A percentile compares a stretch with the other conserved stretches of the same genome.
phyloP scores from a whole-genome alignment of 1,139 yeast species.

The Debaryomyces sp. region DNA sequence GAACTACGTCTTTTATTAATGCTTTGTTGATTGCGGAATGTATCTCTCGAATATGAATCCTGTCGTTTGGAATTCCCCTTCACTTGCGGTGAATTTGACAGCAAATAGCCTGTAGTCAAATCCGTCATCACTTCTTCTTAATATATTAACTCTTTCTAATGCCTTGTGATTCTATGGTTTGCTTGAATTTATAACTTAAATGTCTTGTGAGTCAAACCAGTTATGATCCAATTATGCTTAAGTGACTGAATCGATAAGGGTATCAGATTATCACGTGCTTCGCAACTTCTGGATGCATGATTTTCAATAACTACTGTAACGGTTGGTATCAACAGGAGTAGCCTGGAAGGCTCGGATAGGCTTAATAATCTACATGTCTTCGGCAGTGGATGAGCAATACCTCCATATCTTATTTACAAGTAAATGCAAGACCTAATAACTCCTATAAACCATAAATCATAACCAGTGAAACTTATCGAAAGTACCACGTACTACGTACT shows the following conservation, averaged over 20 bases:
- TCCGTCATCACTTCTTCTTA: background rate
- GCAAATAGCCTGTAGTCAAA: background rate
- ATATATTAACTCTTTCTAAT: background rate
- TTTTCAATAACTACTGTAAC: background rate
- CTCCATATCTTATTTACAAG: background rate
- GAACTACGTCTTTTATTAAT: conserved; percentile 33
- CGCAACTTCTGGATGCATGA: background rate
- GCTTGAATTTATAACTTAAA: background rate
- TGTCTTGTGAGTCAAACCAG: conserved; percentile 1
- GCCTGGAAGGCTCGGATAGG: background rate
- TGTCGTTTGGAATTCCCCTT: background rate
- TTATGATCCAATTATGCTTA: background rate
- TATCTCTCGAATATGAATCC: background rate
- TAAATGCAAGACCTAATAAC: conserved; percentile 2
- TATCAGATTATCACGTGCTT: background rate
- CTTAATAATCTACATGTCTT: background rate
- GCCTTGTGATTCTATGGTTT: background rate
- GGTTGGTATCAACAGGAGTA: background rate
- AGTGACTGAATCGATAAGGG: conserved; percentile 1
- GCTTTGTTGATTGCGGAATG: background rate
- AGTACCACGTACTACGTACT: background rate
- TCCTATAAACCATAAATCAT: background rate
- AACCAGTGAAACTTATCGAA: background rate
- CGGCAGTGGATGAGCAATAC: background rate
- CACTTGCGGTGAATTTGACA: background rate